A percentile compares a stretch with the other conserved stretches of the same genome.
Evolutionary conservation across 1,284 basidiomycete species (phyloP).

Genomic region (Tausonia pullulans): DNA sequence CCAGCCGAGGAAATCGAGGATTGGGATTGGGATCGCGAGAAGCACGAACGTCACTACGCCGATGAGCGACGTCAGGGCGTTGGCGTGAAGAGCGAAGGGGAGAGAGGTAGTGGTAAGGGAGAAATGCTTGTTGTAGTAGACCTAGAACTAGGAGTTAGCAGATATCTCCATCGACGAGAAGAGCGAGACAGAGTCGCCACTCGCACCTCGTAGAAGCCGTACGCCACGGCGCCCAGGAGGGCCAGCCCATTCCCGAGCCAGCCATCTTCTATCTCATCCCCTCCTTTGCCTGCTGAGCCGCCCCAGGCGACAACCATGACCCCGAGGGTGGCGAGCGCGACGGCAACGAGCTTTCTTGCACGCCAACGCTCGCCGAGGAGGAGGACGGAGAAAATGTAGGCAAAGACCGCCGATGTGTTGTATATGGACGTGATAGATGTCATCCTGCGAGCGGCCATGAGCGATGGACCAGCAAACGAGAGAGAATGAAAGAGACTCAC

Average conservation of each 20-base stretch:
- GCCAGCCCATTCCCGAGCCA: constrained; percentile 22
- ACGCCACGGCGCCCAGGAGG: background rate
- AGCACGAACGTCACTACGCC: constrained; percentile 74
- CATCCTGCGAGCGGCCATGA: background rate
- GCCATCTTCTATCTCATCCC: background rate
- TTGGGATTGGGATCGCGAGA: constrained; percentile 66
- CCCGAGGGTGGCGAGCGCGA: constrained; percentile 1
- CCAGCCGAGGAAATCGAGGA: constrained; percentile 63
- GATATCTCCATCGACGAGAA: constrained; percentile 19
- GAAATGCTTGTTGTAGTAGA: constrained; percentile 66
- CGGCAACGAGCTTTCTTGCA: background rate
- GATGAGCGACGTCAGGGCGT: constrained; percentile 62
- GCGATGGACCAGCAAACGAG: background rate
- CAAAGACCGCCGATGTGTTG: constrained; percentile 14
- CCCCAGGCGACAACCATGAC: constrained; percentile 8
- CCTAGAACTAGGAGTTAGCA: constrained; percentile 28
- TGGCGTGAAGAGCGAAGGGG: constrained; percentile 67
- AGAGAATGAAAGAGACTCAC: background rate
- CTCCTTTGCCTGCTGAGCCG: background rate
- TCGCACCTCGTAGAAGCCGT: constrained; percentile 36
- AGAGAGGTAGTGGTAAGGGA: constrained; percentile 44
- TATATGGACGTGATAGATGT: constrained; percentile 13
- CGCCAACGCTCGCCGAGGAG: constrained; percentile 5
- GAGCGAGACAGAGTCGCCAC: constrained; percentile 27
- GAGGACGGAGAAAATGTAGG: constrained; percentile 9